Evolutionary conservation across 2,329 filamentous ascomycete genomes (phyloP), one percentile per base, ranked within the genome.

Genomic region (Cladosporium sp.): DNA sequence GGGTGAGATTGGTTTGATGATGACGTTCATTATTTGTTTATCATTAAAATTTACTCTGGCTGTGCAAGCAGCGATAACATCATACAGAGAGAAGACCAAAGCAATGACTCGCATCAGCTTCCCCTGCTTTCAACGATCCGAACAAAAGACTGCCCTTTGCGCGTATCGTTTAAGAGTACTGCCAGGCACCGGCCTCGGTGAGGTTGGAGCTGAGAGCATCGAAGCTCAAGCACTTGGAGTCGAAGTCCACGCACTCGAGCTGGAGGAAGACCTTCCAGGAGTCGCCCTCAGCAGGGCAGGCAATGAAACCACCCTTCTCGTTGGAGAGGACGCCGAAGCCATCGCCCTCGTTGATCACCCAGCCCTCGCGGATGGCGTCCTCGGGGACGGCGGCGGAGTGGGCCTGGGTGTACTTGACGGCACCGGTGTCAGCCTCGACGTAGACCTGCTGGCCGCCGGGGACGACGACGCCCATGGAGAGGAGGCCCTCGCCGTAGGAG

Each of bases 371-470:
- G 34, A 64, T 60, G 25, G 67, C 61, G 44, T 62, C 68, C 4
- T 56, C 40, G n/a, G 70, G 70, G 17, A 64, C 59, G 19, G 52
- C 47, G 19, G 60, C 63, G 17, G 62, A 66, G 66, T 70, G 65
- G 4, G 68, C 60, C 22, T 51, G 44, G 7, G 70, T 71, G 62
- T 68, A 72, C 32, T 59, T 62, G 20, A 72, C 56, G 3, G 60
- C 56, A 39, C 70, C 70, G 36, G 58, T 63, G 17, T 53, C 39
- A 13, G 65, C 56, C 28, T 68, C 65, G 59, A 71, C 64, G 65
- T 68, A 72, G 50, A 68, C 60, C 56, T 63, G 62, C 60, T 70
- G 68, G 39, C 68, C 68, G 9, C 66, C 68, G 3, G 64, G 64
- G 6, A 70, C 69, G 28, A 59, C 51, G 36, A 65, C 64, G 8